A percentile compares a stretch with the other conserved stretches of the same genome.
These are phyloP conservation scores for Gracilaria caudata DNA, from an alignment of 23 red algal genomes.

Conservation along the genomic window DNA sequence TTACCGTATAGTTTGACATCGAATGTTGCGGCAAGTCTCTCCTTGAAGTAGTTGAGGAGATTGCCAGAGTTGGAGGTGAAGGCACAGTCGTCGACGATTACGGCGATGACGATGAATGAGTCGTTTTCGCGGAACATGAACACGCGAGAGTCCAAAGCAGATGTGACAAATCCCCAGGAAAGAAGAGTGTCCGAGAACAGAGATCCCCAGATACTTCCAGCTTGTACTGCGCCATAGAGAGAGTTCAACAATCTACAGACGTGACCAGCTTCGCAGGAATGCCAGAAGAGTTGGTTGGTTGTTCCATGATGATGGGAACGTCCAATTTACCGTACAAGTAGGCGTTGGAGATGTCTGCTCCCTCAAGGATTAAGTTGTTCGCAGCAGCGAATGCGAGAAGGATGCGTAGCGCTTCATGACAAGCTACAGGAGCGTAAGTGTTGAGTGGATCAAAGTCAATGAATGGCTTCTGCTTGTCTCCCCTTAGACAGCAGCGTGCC, in stretches of 20 bases:
- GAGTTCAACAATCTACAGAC: background rate
- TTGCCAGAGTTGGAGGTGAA: background rate
- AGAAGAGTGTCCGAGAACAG: background rate
- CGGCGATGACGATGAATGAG: no score
- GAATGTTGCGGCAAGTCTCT: background rate
- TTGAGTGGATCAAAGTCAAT: constrained; percentile 9
- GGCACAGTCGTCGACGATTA: constrained; percentile 1
- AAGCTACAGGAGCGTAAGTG: constrained; percentile 14
- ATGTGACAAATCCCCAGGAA: background rate
- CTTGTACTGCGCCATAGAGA: constrained; percentile 6
- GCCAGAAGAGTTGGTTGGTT: constrained; percentile 13
- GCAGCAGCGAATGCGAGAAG: constrained; percentile 19
- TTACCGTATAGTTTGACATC: constrained; percentile 26
- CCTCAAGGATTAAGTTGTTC: constrained; percentile 21
- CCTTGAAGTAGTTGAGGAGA: background rate
- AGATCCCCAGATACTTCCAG: background rate
- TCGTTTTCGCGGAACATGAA: no score
- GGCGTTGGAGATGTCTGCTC: background rate
- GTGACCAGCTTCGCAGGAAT: background rate
- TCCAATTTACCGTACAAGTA: constrained; percentile 28
- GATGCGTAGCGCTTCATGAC: constrained; percentile 26
- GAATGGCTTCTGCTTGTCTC: constrained; percentile 1
- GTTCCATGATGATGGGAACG: constrained; percentile 3
- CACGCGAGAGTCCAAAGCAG: no score
- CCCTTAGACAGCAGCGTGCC: constrained; percentile 10